These are phyloP conservation scores for Russula sp. DNA, from an alignment of 768 basidiomycete genomes.

Conservation along the genomic window DNA sequence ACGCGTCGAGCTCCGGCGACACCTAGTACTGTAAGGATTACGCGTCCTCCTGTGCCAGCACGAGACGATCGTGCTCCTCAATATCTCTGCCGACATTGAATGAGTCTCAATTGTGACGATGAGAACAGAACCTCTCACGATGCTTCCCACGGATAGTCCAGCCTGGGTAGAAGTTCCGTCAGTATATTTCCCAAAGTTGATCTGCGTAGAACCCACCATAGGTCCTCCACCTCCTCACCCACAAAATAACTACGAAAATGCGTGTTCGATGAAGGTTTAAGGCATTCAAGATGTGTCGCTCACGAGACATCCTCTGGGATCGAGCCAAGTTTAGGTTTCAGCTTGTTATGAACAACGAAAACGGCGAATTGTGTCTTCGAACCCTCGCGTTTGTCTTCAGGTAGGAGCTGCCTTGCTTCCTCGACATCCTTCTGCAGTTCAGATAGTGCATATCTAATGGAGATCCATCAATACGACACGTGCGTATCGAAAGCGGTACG, in stretches of 20 bases:
- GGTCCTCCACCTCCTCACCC: conserved; percentile 68
- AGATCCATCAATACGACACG: conserved; percentile 6
- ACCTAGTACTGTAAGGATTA: background rate
- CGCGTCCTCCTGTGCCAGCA: conserved; percentile 35
- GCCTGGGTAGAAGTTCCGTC: conserved; percentile 44
- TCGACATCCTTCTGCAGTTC: conserved; percentile 92
- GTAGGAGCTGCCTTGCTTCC: conserved; percentile 55
- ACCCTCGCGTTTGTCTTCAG: conserved; percentile 71
- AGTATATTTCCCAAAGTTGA: conserved; percentile 13
- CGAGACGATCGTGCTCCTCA: conserved; percentile 69
- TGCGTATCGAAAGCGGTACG: conserved; percentile 32
- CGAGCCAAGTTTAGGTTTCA: conserved; percentile 77
- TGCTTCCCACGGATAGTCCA: conserved; percentile 85
- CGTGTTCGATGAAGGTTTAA: conserved; percentile 6
- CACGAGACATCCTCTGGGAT: conserved; percentile 67
- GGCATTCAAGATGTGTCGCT: conserved; percentile 33
- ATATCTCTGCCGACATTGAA: conserved; percentile 52
- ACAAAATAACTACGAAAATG: conserved; percentile 60
- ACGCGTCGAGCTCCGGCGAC: background rate
- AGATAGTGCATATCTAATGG: conserved; percentile 74
- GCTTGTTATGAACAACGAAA: conserved; percentile 95
- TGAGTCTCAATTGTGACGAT: conserved; percentile 25
- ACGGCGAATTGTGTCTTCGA: conserved; percentile 76
- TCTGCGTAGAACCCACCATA: conserved; percentile 55
- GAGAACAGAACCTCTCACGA: conserved; percentile 44